A percentile compares a stretch with the other conserved stretches of the same genome.
These are phyloP conservation scores for Pyricularia sp. DNA, from an alignment of 2,329 filamentous ascomycete genomes.

Conservation along the genomic window DNA sequence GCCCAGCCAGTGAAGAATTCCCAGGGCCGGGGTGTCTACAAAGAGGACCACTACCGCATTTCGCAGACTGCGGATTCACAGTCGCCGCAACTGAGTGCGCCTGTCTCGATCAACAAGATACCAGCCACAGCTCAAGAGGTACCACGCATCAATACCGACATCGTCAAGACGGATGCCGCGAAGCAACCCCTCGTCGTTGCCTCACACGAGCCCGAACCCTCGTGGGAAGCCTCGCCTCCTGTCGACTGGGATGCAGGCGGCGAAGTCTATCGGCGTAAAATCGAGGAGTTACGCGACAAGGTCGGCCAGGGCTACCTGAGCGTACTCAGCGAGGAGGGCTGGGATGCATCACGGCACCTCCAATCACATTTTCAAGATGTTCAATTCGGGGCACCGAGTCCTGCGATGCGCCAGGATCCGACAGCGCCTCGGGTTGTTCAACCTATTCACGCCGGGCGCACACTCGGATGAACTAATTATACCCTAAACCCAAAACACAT, in stretches of 20 bases:
- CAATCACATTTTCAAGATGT: conserved; percentile 20
- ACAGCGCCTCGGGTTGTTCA: conserved; percentile 26
- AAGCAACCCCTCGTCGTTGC: neutral
- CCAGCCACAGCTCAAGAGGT: conserved; percentile 19
- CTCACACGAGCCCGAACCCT: neutral
- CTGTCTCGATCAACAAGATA: conserved; percentile 9
- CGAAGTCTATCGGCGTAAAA: conserved; percentile 74
- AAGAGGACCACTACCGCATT: conserved; percentile 28
- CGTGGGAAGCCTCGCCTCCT: conserved; percentile 7
- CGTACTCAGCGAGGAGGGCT: conserved; percentile 66
- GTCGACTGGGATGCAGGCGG: conserved; percentile 55
- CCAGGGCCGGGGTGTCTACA: neutral
- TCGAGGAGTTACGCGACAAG: conserved; percentile 73
- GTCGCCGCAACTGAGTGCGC: conserved; percentile 15
- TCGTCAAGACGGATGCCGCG: conserved; percentile 9
- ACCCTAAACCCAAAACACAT: neutral
- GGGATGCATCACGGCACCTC: conserved; percentile 31
- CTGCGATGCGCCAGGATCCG: conserved; percentile 23
- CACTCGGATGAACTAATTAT: conserved; percentile 27
- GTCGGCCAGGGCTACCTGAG: conserved; percentile 81
- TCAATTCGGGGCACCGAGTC: conserved; percentile 21
- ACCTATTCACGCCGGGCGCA: conserved; percentile 39
- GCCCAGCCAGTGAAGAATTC: neutral
- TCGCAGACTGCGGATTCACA: conserved; percentile 26
- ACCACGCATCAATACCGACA: conserved; percentile 24